These are phyloP conservation scores for Cercospora berteroae DNA, from an alignment of 2,329 filamentous ascomycete genomes.

Conservation along the genomic window DNA sequence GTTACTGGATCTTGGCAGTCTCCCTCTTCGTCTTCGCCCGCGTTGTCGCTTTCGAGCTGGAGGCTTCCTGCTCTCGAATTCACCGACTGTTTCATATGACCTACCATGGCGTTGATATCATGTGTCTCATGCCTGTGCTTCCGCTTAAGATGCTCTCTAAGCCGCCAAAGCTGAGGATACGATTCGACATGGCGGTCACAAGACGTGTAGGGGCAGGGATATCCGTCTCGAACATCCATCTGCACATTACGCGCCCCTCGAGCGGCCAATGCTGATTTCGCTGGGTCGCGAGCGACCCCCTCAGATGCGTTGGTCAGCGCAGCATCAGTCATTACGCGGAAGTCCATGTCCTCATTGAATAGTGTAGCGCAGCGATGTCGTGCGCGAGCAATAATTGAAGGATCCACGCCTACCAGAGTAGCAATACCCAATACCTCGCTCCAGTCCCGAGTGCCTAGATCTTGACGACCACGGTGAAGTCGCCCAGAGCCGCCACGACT, in stretches of 20 bases:
- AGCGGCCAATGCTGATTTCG: slow-evolving; percentile 24
- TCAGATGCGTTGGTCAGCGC: background rate
- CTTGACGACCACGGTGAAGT: background rate
- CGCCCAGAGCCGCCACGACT: background rate
- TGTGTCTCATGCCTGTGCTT: slow-evolving; percentile 29
- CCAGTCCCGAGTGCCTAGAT: slow-evolving; percentile 68
- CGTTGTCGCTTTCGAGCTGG: background rate
- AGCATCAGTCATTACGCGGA: slow-evolving; percentile 27
- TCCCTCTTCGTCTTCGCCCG: background rate
- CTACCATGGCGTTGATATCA: slow-evolving; percentile 6
- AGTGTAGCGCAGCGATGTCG: slow-evolving; percentile 71
- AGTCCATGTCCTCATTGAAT: slow-evolving; percentile 67
- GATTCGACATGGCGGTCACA: slow-evolving; percentile 32
- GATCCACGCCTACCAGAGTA: slow-evolving; percentile 68
- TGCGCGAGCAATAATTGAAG: slow-evolving; percentile 63
- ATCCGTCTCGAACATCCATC: background rate
- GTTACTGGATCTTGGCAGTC: background rate
- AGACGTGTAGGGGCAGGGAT: slow-evolving; percentile 29
- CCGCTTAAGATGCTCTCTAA: slow-evolving; percentile 37
- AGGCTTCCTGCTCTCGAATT: background rate
- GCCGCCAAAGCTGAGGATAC: slow-evolving; percentile 31
- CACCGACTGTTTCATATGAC: background rate
- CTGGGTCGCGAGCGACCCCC: background rate
- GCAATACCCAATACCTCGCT: slow-evolving; percentile 79
- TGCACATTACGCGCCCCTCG: background rate